These are phyloP conservation scores for Cercospora sp. DNA, from an alignment of 2,329 filamentous ascomycete species.

Conservation along the genomic window DNA sequence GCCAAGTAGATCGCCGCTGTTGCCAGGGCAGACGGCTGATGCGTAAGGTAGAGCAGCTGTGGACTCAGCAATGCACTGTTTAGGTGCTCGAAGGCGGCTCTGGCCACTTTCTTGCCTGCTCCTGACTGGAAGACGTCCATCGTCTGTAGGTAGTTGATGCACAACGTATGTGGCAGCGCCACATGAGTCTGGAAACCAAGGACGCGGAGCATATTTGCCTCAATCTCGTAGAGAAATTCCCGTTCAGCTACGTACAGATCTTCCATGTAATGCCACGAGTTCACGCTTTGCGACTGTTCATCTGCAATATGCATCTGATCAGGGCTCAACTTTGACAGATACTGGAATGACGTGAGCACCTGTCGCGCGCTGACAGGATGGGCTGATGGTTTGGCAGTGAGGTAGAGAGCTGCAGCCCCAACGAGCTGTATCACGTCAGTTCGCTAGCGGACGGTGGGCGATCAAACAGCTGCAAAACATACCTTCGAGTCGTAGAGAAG, in stretches of 20 bases:
- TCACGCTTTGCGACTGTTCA: constrained; percentile 12
- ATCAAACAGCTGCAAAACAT: constrained; percentile 17
- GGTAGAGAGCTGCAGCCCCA: constrained; percentile 78
- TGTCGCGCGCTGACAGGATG: constrained; percentile 75
- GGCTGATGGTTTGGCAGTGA: constrained; percentile 79
- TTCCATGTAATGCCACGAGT: constrained; percentile 65
- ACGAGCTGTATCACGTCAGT: constrained; percentile 60
- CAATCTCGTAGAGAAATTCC: constrained; percentile 66
- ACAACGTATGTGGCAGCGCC: constrained; percentile 79
- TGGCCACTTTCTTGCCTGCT: constrained; percentile 57
- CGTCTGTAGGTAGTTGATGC: constrained; percentile 89
- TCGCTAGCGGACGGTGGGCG: not conserved
- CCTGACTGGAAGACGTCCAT: constrained; percentile 64
- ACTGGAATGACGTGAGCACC: constrained; percentile 80
- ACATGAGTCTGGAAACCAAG: constrained; percentile 84
- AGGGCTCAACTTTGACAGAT: constrained; percentile 67
- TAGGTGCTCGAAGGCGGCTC: constrained; percentile 72
- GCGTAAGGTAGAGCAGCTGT: constrained; percentile 86
- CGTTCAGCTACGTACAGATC: constrained; percentile 67
- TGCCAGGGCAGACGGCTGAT: constrained; percentile 83
- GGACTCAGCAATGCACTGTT: constrained; percentile 84
- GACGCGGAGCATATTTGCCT: constrained; percentile 72
- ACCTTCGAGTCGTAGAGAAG: constrained; percentile 56
- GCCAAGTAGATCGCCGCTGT: constrained; percentile 90
- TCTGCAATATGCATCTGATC: constrained; percentile 45